Conservation (phyloP, 805 yeast species). For the Starmerella riodocensis region DNA sequence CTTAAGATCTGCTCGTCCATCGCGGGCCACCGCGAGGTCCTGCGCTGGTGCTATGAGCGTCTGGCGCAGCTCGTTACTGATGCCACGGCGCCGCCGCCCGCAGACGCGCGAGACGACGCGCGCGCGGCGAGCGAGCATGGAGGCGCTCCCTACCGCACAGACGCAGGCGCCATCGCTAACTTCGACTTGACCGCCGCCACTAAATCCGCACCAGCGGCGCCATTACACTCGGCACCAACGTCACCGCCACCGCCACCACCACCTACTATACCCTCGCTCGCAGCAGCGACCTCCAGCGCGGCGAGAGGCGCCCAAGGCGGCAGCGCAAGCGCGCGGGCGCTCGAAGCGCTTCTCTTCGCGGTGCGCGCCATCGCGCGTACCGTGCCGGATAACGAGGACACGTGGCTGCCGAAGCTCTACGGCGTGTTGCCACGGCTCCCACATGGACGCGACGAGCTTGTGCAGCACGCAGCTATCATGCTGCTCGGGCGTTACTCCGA, state of each 20-base stretch:
- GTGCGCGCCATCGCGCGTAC: slow-evolving; percentile 92
- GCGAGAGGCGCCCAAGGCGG: too few species aligned
- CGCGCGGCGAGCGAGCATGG: too few species aligned
- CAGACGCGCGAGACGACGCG: too few species aligned
- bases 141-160: too few species aligned
- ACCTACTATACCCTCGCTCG: too few species aligned
- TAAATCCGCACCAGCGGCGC: too few species aligned
- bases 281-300: too few species aligned
- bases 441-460: slow-evolving; percentile 51
- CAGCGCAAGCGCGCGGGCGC: slow-evolving; percentile 71
- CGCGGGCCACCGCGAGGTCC: slow-evolving; percentile 60
- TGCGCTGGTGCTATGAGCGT: slow-evolving; percentile 25
- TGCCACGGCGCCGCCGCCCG: not conserved
- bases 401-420: slow-evolving; percentile 63
- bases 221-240: too few species aligned
- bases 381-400: slow-evolving; percentile 49
- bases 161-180: too few species aligned
- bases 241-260: too few species aligned
- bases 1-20: slow-evolving; percentile 89
- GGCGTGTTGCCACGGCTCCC: slow-evolving; percentile 54
- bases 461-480: slow-evolving; percentile 83
- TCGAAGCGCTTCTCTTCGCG: slow-evolving; percentile 82
- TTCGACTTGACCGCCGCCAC: too few species aligned
- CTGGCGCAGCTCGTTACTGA: not conserved
- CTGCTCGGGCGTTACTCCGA: slow-evolving; percentile 92